Evolutionary conservation across 139 green algal genomes (phyloP), one percentile per base, ranked within the genome.

Genomic region (Picochlorum sp.): DNA sequence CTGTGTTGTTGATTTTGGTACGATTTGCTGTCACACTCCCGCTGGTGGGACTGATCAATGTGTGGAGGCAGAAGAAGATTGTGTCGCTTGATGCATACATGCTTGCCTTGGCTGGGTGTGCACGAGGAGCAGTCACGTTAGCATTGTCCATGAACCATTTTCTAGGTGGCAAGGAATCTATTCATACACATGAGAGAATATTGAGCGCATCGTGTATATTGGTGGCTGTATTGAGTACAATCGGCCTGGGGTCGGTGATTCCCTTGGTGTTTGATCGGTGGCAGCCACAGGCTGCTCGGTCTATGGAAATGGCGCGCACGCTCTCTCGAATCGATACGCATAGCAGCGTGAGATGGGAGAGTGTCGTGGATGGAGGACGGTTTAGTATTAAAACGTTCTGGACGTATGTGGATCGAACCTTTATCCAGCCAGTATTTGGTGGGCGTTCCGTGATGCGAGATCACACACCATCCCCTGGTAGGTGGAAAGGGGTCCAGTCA

Each of bases 141-240:
- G 58, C 58, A 45, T 50, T 65, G 58, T 21, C 58, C 21, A 23
- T 65, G 23, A 65, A 65, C 11, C 58, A 65, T 20, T 65, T 65
- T 50, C 21, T 57, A 14, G 58, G 58, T 26, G 23, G 58, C 7
- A 16, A 50, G 18, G 58, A 65, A 57, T 30, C 21, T 38, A 34
- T 38, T 15, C 21, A 15, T 34, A 31, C 57, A 51, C 13, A 59
- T 18, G 21, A 52, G 13, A 28, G 58, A 26, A 65, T 65, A 14
- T n/a, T 65, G 13, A 31, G 21, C 14, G 58, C 58, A 16, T 21
- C 58, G 57, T 28, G 20, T 26, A 65, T 65, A 9, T 28, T 52
- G 20, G 23, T 26, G 7, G 23, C 57, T 1, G 58, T 65, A 28
- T 2, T 65, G n/a, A 65, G 58, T 26, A 65, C 58, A 0, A 23